Conservation (phyloP, 148 eudicot genomes). For the Rhododendron simsii region DNA sequence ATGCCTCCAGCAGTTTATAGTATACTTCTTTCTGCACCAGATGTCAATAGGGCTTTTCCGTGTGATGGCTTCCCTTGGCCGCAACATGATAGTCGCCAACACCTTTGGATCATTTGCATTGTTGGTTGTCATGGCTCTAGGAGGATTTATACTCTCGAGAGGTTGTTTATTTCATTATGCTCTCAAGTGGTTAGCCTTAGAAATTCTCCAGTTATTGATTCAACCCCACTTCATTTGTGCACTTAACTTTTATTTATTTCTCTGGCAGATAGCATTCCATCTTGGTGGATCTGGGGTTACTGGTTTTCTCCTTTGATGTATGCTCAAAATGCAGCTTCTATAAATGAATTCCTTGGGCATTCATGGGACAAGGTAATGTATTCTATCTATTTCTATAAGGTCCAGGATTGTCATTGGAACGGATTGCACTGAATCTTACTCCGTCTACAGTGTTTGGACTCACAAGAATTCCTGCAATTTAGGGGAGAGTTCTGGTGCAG, state of each 20-base stretch:
- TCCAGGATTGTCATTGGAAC: background rate
- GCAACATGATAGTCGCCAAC: conserved; percentile 87
- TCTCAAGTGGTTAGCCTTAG: background rate
- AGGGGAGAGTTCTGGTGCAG: background rate
- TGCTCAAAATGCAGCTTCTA: conserved; percentile 97
- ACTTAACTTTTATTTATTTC: background rate
- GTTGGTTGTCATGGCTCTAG: conserved; percentile 92
- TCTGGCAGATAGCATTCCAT: conserved; percentile 61
- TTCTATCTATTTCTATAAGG: background rate
- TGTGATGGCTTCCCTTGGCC: conserved; percentile 84
- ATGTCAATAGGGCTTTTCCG: conserved; percentile 92
- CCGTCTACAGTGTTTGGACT: background rate
- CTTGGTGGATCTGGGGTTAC: conserved; percentile 93
- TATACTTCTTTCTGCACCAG: conserved; percentile 82
- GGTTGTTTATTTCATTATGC: conserved; percentile 26
- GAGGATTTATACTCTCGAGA: conserved; percentile 90
- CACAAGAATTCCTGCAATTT: background rate
- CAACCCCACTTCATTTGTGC: background rate
- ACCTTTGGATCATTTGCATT: conserved; percentile 93
- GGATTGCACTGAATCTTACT: background rate
- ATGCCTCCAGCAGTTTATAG: conserved; percentile 59
- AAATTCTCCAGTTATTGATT: background rate
- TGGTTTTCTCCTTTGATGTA: conserved; percentile 99
- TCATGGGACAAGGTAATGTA: conserved; percentile 79
- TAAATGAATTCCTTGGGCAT: conserved; percentile 86